A percentile compares a stretch with the other conserved stretches of the same genome.
Evolutionary conservation across 306 rosid genomes (phyloP).

Genomic region (Sechiopsis laciniata): DNA sequence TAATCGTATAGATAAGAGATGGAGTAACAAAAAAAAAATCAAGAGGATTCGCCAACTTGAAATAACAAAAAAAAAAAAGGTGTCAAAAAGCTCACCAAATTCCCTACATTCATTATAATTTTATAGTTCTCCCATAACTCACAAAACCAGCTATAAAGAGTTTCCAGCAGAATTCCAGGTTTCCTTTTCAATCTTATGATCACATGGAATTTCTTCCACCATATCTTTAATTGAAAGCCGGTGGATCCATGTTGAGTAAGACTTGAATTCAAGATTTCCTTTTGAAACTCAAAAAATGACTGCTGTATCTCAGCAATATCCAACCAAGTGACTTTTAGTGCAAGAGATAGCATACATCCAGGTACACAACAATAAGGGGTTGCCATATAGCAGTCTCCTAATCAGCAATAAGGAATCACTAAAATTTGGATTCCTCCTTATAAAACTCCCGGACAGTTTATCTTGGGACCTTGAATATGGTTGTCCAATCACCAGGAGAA

Average conservation of each 20-base stretch:
- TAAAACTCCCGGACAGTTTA: background rate
- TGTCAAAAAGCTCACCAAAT: background rate
- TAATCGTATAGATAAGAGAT: background rate
- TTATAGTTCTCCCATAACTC: background rate
- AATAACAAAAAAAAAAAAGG: background rate
- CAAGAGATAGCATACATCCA: background rate
- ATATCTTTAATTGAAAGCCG: background rate
- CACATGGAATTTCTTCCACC: background rate
- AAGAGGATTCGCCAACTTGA: background rate
- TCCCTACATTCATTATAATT: background rate
- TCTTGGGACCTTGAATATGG: background rate
- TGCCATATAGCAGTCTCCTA: background rate
- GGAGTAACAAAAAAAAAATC: background rate
- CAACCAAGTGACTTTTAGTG: background rate
- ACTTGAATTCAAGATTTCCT: background rate
- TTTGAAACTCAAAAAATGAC: background rate
- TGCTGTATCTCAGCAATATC: background rate
- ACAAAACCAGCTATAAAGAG: background rate
- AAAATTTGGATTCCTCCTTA: constrained; percentile 1
- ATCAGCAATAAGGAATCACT: background rate
- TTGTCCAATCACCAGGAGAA: background rate
- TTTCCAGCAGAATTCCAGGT: background rate
- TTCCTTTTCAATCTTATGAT: background rate
- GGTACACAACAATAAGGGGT: background rate
- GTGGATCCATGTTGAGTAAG: background rate